Conservation (phyloP, 495 filamentous ascomycete species). For the Neurospora sp. region DNA sequence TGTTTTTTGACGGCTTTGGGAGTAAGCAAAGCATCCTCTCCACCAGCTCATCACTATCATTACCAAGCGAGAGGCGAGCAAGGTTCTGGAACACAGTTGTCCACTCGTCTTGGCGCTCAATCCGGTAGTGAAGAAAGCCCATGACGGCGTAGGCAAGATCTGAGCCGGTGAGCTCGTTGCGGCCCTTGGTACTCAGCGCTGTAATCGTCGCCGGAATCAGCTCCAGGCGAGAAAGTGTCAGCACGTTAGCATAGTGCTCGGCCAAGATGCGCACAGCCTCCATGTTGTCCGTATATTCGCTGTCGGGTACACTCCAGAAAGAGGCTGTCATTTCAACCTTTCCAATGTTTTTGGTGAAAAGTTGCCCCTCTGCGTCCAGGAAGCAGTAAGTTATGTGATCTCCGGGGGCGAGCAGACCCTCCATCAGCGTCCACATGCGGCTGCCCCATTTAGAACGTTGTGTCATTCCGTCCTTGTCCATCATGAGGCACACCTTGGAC, state of each 20-base stretch:
- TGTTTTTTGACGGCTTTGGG: background rate
- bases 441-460: constrained; percentile 25
- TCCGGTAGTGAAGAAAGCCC: constrained; percentile 23
- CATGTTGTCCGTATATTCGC: background rate
- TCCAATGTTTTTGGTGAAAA: background rate
- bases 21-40: constrained; percentile 13
- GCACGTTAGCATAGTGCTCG: constrained; percentile 12
- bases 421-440: constrained; percentile 40
- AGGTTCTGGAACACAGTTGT: constrained; percentile 35
- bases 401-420: constrained; percentile 29
- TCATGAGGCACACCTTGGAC: constrained; percentile 2
- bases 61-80: constrained; percentile 22
- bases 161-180: constrained; percentile 4
- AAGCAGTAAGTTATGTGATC: background rate
- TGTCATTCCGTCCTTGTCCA: background rate
- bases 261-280: constrained; percentile 7
- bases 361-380: background rate
- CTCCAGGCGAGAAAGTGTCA: constrained; percentile 13
- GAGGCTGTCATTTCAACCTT: constrained; percentile 9
- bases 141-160: constrained; percentile 39
- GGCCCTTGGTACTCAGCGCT: constrained; percentile 6
- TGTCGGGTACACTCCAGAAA: constrained; percentile 3
- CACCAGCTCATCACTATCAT: constrained; percentile 17
- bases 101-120: constrained; percentile 20
- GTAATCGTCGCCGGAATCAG: constrained; percentile 8